phyloP scores from a whole-genome alignment of 495 filamentous ascomycete species.

The Melanomma pulvis-pyrius region DNA sequence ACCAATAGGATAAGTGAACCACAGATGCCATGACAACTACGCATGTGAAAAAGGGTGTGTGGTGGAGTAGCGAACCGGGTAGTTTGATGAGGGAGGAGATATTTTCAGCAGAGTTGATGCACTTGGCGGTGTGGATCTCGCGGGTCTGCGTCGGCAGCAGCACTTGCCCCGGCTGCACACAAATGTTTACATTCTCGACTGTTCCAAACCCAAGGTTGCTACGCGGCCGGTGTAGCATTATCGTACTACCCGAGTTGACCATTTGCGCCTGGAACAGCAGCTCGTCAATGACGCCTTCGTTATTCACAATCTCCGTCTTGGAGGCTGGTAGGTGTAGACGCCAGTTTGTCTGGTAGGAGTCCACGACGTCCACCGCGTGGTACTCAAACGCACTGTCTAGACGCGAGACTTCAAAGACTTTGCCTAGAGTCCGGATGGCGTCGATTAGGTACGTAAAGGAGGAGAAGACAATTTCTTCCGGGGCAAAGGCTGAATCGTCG shows the following conservation, averaged over 20 bases:
- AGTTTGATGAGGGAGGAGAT: slow-evolving; percentile 78
- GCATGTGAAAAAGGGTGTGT: slow-evolving; percentile 90
- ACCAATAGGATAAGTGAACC: slow-evolving; percentile 64
- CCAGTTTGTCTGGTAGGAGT: slow-evolving; percentile 81
- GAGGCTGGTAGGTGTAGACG: slow-evolving; percentile 73
- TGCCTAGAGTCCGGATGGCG: slow-evolving; percentile 65
- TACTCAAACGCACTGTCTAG: slow-evolving; percentile 32
- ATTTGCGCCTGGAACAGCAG: slow-evolving; percentile 92
- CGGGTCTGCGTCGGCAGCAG: slow-evolving; percentile 34
- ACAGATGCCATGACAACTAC: slow-evolving; percentile 65
- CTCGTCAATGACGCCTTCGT: slow-evolving; percentile 74
- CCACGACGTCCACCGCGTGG: slow-evolving; percentile 56
- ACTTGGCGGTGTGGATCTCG: slow-evolving; percentile 71
- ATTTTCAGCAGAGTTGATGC: slow-evolving; percentile 73
- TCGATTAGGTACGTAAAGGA: slow-evolving; percentile 76
- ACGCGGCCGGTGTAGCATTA: slow-evolving; percentile 74
- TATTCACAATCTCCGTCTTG: slow-evolving; percentile 72
- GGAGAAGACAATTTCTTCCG: slow-evolving; percentile 67
- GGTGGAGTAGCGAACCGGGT: slow-evolving; percentile 68
- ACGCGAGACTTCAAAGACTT: slow-evolving; percentile 61
- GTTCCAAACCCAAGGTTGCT: slow-evolving; percentile 45
- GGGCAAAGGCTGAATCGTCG: slow-evolving; percentile 60
- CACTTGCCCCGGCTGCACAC: slow-evolving; percentile 35
- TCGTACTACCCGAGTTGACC: slow-evolving; percentile 70
- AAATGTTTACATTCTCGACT: slow-evolving; percentile 38